Conservation (phyloP, 2,329 filamentous ascomycete species). For the Periconia macrospinosa region DNA sequence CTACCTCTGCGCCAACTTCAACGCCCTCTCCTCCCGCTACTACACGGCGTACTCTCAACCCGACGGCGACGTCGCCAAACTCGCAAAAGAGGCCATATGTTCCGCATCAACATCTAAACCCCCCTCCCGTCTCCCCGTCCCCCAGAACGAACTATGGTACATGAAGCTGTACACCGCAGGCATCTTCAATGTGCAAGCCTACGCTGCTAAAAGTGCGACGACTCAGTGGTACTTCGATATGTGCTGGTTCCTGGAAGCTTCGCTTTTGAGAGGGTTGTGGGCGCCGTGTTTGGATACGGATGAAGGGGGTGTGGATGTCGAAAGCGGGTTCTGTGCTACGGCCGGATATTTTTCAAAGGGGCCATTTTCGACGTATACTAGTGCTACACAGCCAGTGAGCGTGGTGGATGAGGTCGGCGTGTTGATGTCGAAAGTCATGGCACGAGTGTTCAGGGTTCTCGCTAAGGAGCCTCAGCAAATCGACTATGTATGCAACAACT, state of each 20-base stretch:
- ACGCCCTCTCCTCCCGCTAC: constrained; percentile 3
- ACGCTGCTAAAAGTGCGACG: neutral
- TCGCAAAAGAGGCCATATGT: constrained; percentile 9
- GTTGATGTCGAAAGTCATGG: constrained; percentile 4
- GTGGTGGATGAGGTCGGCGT: neutral
- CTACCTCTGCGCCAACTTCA: constrained; percentile 10
- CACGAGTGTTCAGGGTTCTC: constrained; percentile 3
- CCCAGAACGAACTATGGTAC: constrained; percentile 3
- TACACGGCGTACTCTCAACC: constrained; percentile 8
- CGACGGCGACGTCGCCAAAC: constrained; percentile 6
- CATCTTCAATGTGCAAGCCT: constrained; percentile 6
- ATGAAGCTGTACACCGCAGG: constrained; percentile 8
- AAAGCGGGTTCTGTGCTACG: constrained; percentile 10
- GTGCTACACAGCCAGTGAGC: constrained; percentile 4
- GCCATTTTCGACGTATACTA: constrained; percentile 6
- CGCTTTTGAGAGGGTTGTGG: constrained; percentile 8
- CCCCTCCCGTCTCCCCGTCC: neutral
- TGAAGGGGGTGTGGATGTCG: constrained; percentile 10
- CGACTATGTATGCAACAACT: constrained; percentile 9
- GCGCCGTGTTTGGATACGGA: constrained; percentile 5
- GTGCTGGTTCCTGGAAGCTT: constrained; percentile 10
- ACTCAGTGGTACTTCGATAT: constrained; percentile 4
- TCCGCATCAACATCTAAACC: neutral
- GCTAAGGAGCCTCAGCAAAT: constrained; percentile 1
- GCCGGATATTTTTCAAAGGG: constrained; percentile 8